Evolutionary conservation across 1,284 basidiomycete species (phyloP).

Genomic region (Marasmius sp.): DNA sequence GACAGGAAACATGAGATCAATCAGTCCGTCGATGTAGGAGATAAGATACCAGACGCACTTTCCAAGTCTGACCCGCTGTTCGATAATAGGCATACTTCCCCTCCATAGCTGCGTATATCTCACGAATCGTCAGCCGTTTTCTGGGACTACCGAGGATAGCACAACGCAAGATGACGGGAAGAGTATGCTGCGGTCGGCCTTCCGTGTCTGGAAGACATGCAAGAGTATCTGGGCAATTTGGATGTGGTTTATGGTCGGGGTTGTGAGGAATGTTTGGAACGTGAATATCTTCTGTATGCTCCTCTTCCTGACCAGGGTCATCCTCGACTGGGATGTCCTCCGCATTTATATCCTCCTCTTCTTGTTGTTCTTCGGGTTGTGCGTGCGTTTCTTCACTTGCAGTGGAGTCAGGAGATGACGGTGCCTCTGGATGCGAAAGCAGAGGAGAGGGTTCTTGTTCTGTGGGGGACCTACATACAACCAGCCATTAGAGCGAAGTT

Average conservation of each 20-base stretch:
- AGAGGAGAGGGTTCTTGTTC: conserved; percentile 18
- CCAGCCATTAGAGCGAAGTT: not conserved
- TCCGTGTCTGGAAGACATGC: conserved; percentile 75
- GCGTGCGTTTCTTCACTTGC: not conserved
- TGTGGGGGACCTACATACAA: conserved; percentile 19
- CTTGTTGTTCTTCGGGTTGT: not conserved
- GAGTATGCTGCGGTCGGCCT: conserved; percentile 74
- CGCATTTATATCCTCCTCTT: not conserved
- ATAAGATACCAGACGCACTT: conserved; percentile 44
- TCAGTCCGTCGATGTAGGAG: not conserved
- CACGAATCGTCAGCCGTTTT: conserved; percentile 75
- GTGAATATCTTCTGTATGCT: conserved; percentile 14
- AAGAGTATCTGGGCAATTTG: conserved; percentile 72
- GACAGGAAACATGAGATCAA: not conserved
- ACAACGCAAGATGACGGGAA: conserved; percentile 78
- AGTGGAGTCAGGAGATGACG: conserved; percentile 20
- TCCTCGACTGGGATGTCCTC: not conserved
- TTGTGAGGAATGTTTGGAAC: conserved; percentile 18
- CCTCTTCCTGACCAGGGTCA: conserved; percentile 12
- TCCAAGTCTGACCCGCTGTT: conserved; percentile 78
- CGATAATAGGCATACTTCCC: conserved; percentile 77
- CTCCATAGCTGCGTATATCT: conserved; percentile 83
- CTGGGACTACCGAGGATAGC: conserved; percentile 75
- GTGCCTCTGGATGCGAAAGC: conserved; percentile 22
- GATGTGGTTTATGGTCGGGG: conserved; percentile 58